Conservation (phyloP, 179 eudicot genomes). For the Beta macrorhiza region DNA sequence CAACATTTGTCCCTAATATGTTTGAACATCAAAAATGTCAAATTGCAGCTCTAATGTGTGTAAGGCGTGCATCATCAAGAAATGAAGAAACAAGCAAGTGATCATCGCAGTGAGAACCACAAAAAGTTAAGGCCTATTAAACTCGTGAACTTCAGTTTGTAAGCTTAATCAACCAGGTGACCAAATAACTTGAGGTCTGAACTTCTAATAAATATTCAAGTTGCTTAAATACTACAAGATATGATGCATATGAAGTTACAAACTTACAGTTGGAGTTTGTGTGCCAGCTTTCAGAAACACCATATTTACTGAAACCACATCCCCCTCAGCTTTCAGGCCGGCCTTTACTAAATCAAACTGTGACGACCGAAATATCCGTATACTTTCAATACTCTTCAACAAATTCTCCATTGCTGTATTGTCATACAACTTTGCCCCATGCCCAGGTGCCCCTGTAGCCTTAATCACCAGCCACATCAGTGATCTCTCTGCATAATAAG, state of each 20-base stretch:
- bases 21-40: too few species aligned
- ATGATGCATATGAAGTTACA: neutral
- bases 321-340: slow-evolving; percentile 1
- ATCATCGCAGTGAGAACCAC: too few species aligned
- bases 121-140: neutral
- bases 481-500: slow-evolving; percentile 14
- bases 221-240: neutral
- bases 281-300: slow-evolving; percentile 10
- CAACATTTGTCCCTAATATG: too few species aligned
- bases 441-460: slow-evolving; percentile 13
- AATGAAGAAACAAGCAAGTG: too few species aligned
- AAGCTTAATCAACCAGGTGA: neutral
- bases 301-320: slow-evolving; percentile 13
- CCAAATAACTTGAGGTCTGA: neutral
- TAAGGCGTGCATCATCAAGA: too few species aligned
- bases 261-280: slow-evolving; percentile 8
- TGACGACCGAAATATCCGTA: neutral
- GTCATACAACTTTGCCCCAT: slow-evolving; percentile 16
- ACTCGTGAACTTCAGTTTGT: neutral
- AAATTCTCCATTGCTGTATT: slow-evolving; percentile 12
- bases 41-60: too few species aligned
- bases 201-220: neutral
- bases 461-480: slow-evolving; percentile 15
- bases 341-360: slow-evolving; percentile 10
- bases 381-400: slow-evolving; percentile 11